Evolutionary conservation across 1,284 basidiomycete genomes (phyloP).

Genomic region (Flammula alnicola): DNA sequence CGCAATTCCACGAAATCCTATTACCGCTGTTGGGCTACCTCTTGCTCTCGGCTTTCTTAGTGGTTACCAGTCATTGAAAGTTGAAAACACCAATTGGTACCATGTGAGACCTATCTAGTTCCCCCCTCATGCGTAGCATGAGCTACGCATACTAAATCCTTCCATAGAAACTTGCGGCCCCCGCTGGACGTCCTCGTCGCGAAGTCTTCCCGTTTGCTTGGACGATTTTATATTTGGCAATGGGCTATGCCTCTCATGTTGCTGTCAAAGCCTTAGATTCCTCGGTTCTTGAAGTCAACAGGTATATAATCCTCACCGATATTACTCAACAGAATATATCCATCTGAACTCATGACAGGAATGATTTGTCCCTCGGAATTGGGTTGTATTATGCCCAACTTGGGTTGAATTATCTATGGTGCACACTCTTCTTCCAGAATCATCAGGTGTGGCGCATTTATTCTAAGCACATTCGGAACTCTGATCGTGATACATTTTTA

Average conservation of each 20-base stretch:
- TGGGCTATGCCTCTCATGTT: constrained; percentile 79
- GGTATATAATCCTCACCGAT: constrained; percentile 32
- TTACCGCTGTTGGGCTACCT: constrained; percentile 66
- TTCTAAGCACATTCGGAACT: neutral
- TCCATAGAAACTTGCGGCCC: constrained; percentile 44
- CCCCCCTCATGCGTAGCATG: neutral
- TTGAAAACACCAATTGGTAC: constrained; percentile 60
- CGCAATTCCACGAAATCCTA: constrained; percentile 59
- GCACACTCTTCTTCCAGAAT: constrained; percentile 72
- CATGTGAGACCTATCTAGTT: constrained; percentile 41
- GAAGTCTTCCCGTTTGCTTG: constrained; percentile 65
- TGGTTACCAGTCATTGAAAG: constrained; percentile 52
- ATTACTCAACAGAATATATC: neutral
- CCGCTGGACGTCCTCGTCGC: constrained; percentile 53
- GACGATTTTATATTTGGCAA: constrained; percentile 58
- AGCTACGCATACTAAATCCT: neutral
- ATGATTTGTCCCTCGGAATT: constrained; percentile 55
- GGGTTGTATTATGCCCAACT: constrained; percentile 76
- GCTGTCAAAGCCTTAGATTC: constrained; percentile 60
- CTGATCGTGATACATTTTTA: constrained; percentile 27
- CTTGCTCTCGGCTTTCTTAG: constrained; percentile 60
- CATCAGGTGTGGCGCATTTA: constrained; percentile 42
- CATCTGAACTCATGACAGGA: constrained; percentile 31
- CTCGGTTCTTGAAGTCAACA: constrained; percentile 43
- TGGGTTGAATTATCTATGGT: constrained; percentile 72